Conservation (phyloP, 2,329 filamentous ascomycete species). For the Exserohilum turcica region DNA sequence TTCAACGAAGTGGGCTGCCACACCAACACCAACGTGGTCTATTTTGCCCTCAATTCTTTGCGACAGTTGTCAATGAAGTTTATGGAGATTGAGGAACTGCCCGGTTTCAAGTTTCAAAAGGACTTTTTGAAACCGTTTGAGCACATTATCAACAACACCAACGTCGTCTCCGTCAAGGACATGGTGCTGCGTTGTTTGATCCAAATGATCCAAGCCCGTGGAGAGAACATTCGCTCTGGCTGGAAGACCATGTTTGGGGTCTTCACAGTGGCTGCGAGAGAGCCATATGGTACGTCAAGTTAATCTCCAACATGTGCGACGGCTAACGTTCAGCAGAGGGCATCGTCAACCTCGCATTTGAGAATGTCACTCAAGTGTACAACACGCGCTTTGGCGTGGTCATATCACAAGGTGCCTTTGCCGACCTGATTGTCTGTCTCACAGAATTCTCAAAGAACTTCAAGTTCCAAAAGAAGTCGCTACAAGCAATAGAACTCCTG, state of each 20-base stretch:
- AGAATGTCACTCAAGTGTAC: conserved; percentile 95
- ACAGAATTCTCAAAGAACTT: conserved; percentile 99
- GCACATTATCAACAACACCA: conserved; percentile 93
- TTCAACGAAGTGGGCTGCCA: conserved; percentile 98
- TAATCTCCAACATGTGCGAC: background rate
- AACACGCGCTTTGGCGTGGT: conserved; percentile 94
- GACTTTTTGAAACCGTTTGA: conserved; percentile 99
- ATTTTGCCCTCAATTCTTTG: conserved; percentile 94
- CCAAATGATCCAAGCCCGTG: conserved; percentile 97
- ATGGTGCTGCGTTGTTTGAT: conserved; percentile 95
- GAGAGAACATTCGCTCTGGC: conserved; percentile 94
- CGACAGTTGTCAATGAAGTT: conserved; percentile 98
- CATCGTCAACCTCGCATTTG: conserved; percentile 95
- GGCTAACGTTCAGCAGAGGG: conserved; percentile 63
- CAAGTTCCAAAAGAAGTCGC: conserved; percentile 96
- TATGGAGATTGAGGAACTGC: conserved; percentile 96
- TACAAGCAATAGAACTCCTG: conserved; percentile 92
- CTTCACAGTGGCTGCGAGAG: conserved; percentile 91
- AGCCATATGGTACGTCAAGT: conserved; percentile 70
- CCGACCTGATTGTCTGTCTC: conserved; percentile 92
- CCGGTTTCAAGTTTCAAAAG: conserved; percentile 99
- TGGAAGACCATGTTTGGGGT: conserved; percentile 99
- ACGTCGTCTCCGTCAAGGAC: conserved; percentile 90
- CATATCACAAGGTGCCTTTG: conserved; percentile 94
- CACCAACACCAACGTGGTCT: conserved; percentile 94